A percentile compares a stretch with the other conserved stretches of the same genome.
phyloP scores from a whole-genome alignment of 108 stramenopile genomes.

The Fragilaria radians region DNA sequence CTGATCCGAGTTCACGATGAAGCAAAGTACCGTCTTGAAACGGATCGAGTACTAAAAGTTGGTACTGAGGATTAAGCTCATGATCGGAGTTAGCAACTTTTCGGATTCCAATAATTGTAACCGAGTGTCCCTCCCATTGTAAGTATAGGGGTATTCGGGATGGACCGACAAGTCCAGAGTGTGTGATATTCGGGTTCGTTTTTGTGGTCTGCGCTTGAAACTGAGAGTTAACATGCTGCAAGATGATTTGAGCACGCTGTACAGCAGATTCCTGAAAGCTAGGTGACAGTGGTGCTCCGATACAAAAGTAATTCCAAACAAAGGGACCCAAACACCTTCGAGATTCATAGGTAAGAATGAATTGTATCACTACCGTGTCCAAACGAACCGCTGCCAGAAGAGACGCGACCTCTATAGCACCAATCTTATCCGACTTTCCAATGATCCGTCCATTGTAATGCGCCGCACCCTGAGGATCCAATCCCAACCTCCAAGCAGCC shows the following conservation, averaged over 20 bases:
- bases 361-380: conserved; percentile 74
- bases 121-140: conserved; percentile 86
- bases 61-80: neutral
- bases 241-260: neutral
- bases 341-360: conserved; percentile 42
- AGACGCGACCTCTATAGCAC: conserved; percentile 71
- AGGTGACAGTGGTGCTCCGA: neutral
- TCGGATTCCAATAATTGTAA: conserved; percentile 63
- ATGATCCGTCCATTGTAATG: conserved; percentile 46
- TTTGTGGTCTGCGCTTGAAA: neutral
- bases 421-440: conserved; percentile 45
- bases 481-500: conserved; percentile 56
- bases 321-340: conserved; percentile 40
- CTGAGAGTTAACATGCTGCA: neutral
- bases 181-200: neutral
- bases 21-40: conserved; percentile 18
- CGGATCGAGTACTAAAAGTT: conserved; percentile 64
- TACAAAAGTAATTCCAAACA: conserved; percentile 51
- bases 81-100: neutral
- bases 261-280: neutral
- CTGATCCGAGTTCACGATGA: neutral
- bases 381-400: conserved; percentile 47
- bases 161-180: conserved; percentile 10
- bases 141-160: conserved; percentile 56
- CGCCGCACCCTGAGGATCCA: conserved; percentile 54